Evolutionary conservation across 139 green algal species (phyloP), one percentile per base, ranked within the genome.

Genomic region (Chlamydomonas eustigma): DNA sequence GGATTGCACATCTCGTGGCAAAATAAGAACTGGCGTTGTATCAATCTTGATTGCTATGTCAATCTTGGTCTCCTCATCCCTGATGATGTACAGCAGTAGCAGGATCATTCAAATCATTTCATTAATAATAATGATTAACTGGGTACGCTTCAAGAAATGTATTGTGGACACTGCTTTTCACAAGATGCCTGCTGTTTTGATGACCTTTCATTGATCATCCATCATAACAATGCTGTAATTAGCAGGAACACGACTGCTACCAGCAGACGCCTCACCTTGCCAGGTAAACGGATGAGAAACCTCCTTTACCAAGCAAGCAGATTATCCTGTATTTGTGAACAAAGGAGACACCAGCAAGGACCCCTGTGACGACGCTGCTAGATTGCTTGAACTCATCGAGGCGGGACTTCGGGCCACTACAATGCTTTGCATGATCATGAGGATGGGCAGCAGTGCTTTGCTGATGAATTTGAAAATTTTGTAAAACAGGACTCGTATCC

Each of bases 271-370:
- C 8, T 31, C 64, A 71, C 5, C 6, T 71, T 31, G 64, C 28
- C n/a, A 50, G 31, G 22, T 39, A 71, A 4, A 71, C 64, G 64
- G n/a, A 50, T 3, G 64, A 71, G 64, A 71, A 71, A 2, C 64
- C 64, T 2, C 64, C 64, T 39, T 33, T 3, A 31, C n/a, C 64
- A 31, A 71, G n/a, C 3, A 18, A 24, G 3, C n/a, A 71, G 25
- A 71, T 39, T 2, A 71, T 33, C 64, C 39, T 31, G 25, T 28
- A 18, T 58, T 58, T 58, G 12, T 18, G 12, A 58, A 58, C 12
- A 58, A 28, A 28, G 18, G 12, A 58, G 44, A 58, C 12, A 18
- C 44, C 12, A 28, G 12, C 18, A 12, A 58, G 18, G 44, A 58
- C 44, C 18, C 44, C 44, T 12, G 44, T 58, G 44, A 18, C 12